Percentiles rank a stretch among this genome's conserved stretches.
These are phyloP conservation scores for Phytopythium sindhum DNA, from an alignment of 352 stramenopile genomes.

Conservation along the genomic window DNA sequence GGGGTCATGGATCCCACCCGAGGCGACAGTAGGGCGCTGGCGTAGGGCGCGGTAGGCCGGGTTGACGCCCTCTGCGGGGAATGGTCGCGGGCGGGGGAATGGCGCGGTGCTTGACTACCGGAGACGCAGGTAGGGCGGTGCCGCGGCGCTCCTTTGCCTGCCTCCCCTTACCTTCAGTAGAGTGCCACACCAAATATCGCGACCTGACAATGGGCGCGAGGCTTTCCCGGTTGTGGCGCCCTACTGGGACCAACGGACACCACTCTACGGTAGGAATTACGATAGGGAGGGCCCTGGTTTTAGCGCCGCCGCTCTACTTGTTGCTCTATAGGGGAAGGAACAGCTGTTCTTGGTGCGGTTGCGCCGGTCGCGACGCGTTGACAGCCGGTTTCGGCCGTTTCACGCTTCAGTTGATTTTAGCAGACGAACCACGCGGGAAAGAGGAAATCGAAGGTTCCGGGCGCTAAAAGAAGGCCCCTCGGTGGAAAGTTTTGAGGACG, in stretches of 20 bases:
- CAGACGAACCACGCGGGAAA: background rate
- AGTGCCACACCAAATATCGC: no score
- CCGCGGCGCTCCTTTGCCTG: background rate
- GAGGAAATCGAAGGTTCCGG: background rate
- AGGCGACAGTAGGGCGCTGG: no score
- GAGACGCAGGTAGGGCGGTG: background rate
- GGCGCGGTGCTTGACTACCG: background rate
- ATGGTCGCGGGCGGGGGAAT: no score
- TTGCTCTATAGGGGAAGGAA: background rate
- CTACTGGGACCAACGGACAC: background rate
- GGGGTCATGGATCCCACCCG: slow-evolving; percentile 1
- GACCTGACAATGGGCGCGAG: background rate
- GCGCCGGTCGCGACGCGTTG: background rate
- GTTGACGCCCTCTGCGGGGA: no score
- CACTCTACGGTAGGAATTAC: background rate
- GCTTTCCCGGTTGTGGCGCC: background rate
- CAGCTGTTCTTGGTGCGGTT: slow-evolving; percentile 3
- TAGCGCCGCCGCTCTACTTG: background rate
- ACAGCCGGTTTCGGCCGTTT: background rate
- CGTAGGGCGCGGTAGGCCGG: no score
- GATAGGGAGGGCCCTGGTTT: background rate
- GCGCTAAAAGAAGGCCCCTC: background rate
- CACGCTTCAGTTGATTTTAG: background rate
- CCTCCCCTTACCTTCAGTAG: no score
- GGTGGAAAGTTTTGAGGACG: background rate